Base-by-base conservation (phyloP, 495 filamentous ascomycete species). In the Bacidia rubella region DNA sequence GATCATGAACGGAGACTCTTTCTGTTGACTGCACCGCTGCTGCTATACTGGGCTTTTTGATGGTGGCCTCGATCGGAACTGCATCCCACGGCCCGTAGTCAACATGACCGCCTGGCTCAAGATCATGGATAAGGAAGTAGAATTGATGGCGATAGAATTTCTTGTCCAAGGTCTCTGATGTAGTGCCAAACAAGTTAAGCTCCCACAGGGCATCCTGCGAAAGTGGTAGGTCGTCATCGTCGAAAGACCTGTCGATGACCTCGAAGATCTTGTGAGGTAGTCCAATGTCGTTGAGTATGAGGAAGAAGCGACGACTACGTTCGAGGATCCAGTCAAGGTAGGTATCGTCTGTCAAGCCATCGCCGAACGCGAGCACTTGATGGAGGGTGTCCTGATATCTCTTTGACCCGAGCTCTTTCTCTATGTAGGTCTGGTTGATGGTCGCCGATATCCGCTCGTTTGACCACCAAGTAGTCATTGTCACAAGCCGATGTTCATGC, bases 261-360 rank as follows among this genome's bases (percentile, higher is more conserved):
- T 80, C 77, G 59, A 95, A 95, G 47, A 95, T 93, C 65, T 83
- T 83, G 54, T 87, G 82, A 0, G 90, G 82, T 11, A 87, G 77
- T 0, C 83, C 86, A 47, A 95, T 72, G 52, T 90, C 83, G 39
- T 80, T 73, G 27, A 95, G 74, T 27, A 89, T 85, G 27, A 97
- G 74, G 57, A 94, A 97, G 49, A 94, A 75, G 51, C 81, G 77
- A 56, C 77, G 83, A 2, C 86, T 82, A 58, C 82, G 84, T 54
- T 83, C 69, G 47, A 93, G 70, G 54, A 97, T 93, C 85, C 86
- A 93, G 58, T 95, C 90, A 66, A 87, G 81, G 61, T 95, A 97
- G 1, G 87, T 93, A 57, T 87, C 82, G 60, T 87, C 86, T 1
- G 89, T 95, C 57, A 96, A 65, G 11, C 83, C 86, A 61, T 90